phyloP scores from a whole-genome alignment of 352 stramenopile genomes.

The Lagenidium giganteum region DNA sequence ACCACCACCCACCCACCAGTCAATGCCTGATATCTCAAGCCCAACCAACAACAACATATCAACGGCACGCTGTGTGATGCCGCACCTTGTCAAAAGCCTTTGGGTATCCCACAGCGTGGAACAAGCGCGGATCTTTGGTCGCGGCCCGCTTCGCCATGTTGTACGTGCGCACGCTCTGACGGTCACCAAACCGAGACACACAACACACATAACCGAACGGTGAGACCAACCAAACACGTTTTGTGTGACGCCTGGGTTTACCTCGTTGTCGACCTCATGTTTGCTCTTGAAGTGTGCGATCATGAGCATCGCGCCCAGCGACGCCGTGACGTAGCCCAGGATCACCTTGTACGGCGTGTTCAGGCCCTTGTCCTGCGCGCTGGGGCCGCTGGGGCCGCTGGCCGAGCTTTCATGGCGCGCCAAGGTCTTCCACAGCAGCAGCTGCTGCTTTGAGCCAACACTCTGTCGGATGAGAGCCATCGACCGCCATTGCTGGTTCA shows the following conservation, averaged over 20 bases:
- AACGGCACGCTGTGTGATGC: neutral
- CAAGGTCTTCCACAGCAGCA: too few species aligned
- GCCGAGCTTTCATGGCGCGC: too few species aligned
- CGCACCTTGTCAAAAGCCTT: conserved; percentile 52
- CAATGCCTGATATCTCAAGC: neutral
- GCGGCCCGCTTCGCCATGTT: conserved; percentile 63
- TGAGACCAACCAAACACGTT: neutral
- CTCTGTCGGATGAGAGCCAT: too few species aligned
- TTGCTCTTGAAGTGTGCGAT: conserved; percentile 47
- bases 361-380: conserved; percentile 27
- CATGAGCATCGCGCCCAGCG: conserved; percentile 31
- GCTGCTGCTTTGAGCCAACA: too few species aligned
- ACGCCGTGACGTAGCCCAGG: conserved; percentile 39
- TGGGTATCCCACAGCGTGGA: conserved; percentile 56
- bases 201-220: too few species aligned
- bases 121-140: conserved; percentile 54
- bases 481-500: too few species aligned
- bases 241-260: too few species aligned
- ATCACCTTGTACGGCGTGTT: conserved; percentile 36
- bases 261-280: conserved; percentile 37
- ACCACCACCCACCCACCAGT: neutral
- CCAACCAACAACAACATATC: neutral
- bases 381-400: too few species aligned
- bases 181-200: too few species aligned
- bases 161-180: conserved; percentile 45